Evolutionary conservation across 345 rosid genomes (phyloP).

Genomic region (Citrus cavaleriei): DNA sequence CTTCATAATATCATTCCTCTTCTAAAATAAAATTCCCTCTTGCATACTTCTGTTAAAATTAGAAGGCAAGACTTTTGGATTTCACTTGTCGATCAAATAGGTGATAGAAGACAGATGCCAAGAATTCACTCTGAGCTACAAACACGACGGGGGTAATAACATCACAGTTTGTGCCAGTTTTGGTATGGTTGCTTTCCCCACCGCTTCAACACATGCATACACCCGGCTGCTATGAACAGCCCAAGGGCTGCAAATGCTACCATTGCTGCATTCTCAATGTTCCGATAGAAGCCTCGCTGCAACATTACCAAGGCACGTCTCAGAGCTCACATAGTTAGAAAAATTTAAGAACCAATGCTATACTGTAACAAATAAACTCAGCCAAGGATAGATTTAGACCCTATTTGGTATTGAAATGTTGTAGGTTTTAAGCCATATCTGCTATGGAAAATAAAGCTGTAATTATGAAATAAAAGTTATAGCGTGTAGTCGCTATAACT

Average conservation of each 20-base stretch:
- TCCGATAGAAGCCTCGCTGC: constrained; percentile 72
- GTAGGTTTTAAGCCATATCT: too few relatives aligned
- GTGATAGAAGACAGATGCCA: constrained; percentile 7
- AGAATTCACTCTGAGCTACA: constrained; percentile 1
- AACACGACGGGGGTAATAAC: background rate
- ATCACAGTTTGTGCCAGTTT: constrained; percentile 73
- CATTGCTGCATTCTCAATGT: constrained; percentile 67
- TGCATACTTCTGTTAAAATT: background rate
- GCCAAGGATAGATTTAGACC: background rate
- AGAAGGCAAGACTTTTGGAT: background rate
- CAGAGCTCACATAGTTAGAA: constrained; percentile 1
- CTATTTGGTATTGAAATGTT: too few relatives aligned
- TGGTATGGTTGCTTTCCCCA: constrained; percentile 92
- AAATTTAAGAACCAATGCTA: background rate
- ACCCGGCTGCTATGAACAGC: constrained; percentile 66
- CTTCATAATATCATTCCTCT: background rate
- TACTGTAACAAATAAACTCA: background rate
- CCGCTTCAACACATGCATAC: constrained; percentile 73
- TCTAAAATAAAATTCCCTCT: background rate
- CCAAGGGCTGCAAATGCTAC: constrained; percentile 61
- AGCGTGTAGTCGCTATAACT: too few relatives aligned
- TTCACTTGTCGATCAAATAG: constrained; percentile 8
- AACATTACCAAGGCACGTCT: constrained; percentile 17
- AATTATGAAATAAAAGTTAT: too few relatives aligned
- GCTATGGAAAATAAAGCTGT: too few relatives aligned